Evolutionary conservation across 768 basidiomycete species (phyloP).

Genomic region (Leccinum pellstonianum): DNA sequence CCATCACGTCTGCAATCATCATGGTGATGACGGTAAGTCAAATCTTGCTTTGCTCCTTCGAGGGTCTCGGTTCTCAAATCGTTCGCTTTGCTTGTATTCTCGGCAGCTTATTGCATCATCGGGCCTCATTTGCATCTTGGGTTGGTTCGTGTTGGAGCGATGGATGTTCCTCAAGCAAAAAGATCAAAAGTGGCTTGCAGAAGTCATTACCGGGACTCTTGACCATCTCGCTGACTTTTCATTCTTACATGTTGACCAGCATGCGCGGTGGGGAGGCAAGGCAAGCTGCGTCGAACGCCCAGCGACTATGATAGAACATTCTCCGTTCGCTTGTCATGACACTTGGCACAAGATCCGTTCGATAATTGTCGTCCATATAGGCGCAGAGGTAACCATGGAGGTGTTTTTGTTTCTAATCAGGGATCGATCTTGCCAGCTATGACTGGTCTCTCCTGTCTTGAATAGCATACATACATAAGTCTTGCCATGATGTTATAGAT

Average conservation of each 20-base stretch:
- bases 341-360: not conserved
- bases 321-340: too few species aligned
- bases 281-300: too few species aligned
- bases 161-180: conserved; percentile 43
- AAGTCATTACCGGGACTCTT: conserved; percentile 33
- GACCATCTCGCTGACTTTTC: conserved; percentile 12
- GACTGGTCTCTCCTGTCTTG: not conserved
- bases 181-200: conserved; percentile 47
- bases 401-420: not conserved
- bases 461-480: not conserved
- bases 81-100: not conserved
- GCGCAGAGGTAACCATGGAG: not conserved
- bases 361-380: not conserved
- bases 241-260: too few species aligned
- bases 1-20: conserved; percentile 64
- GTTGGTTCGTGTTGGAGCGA: conserved; percentile 51
- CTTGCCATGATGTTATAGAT: not conserved
- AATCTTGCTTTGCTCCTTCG: not conserved
- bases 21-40: conserved; percentile 58
- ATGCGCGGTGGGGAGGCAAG: too few species aligned
- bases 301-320: too few species aligned
- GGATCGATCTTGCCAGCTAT: not conserved
- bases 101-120: conserved; percentile 33
- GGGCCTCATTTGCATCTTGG: conserved; percentile 46
- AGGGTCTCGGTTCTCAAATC: not conserved